A percentile compares a stretch with the other conserved stretches of the same genome.
phyloP scores from a whole-genome alignment of 805 yeast species.

The Sugiyamaella valdiviana region DNA sequence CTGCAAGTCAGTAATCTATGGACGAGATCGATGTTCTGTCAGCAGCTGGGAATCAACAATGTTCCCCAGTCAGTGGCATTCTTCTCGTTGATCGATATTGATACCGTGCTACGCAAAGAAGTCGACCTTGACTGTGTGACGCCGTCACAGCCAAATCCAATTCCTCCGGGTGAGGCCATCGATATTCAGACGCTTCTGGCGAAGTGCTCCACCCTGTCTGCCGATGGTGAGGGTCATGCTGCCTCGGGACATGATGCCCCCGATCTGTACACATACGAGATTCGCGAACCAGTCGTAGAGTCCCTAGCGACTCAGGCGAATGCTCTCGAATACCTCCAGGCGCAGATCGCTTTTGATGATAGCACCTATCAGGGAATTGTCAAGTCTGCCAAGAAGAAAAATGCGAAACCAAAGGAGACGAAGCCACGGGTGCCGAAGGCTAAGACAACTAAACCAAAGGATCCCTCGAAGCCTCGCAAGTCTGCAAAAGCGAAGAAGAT shows the following conservation, averaged over 20 bases:
- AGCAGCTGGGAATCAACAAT: slow-evolving; percentile 81
- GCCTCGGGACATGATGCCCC: neutral
- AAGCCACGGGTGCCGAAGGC: neutral
- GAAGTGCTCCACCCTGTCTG: slow-evolving; percentile 18
- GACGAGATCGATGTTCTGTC: slow-evolving; percentile 95
- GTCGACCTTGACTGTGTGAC: slow-evolving; percentile 89
- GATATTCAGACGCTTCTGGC: slow-evolving; percentile 50
- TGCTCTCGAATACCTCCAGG: slow-evolving; percentile 11
- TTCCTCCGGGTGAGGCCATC: slow-evolving; percentile 73
- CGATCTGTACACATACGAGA: slow-evolving; percentile 4
- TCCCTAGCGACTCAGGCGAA: neutral
- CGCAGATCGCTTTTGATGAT: slow-evolving; percentile 13
- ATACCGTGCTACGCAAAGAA: slow-evolving; percentile 81
- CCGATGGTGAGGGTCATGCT: neutral
- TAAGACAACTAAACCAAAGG: neutral
- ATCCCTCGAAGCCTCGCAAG: too few relatives aligned
- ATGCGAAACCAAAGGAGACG: neutral
- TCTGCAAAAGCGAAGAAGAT: too few relatives aligned
- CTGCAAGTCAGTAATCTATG: slow-evolving; percentile 86
- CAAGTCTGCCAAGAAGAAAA: slow-evolving; percentile 1
- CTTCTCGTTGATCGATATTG: slow-evolving; percentile 90
- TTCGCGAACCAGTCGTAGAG: slow-evolving; percentile 11
- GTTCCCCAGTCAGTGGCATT: slow-evolving; percentile 95
- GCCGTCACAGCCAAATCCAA: slow-evolving; percentile 69
- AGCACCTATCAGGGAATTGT: slow-evolving; percentile 7